Conservation (phyloP, 1,284 basidiomycete species). For the Ustilago loliicola region DNA sequence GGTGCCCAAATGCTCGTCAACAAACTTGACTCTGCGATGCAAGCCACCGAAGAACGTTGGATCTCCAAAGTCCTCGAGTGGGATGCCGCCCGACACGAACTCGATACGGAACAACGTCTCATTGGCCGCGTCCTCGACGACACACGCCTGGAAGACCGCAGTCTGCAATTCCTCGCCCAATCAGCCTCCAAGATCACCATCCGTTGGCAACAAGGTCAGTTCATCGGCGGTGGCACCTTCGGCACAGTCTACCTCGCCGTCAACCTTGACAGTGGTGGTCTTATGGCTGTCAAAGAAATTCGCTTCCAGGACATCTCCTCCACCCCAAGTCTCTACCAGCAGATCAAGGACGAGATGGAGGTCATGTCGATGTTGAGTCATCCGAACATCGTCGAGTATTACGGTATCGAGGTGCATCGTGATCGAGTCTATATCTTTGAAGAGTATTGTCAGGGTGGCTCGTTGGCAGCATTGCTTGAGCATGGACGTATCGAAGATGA, state of each 20-base stretch:
- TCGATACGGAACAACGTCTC: constrained; percentile 62
- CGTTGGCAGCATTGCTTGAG: constrained; percentile 88
- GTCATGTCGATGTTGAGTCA: constrained; percentile 99
- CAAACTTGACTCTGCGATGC: constrained; percentile 58
- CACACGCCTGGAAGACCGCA: constrained; percentile 67
- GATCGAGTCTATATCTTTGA: constrained; percentile 99
- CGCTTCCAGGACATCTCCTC: constrained; percentile 89
- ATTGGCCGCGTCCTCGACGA: constrained; percentile 69
- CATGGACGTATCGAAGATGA: constrained; percentile 97
- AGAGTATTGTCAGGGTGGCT: constrained; percentile 97
- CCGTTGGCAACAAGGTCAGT: constrained; percentile 97
- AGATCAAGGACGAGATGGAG: constrained; percentile 95
- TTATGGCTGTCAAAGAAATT: constrained; percentile 99
- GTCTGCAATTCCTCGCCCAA: constrained; percentile 64
- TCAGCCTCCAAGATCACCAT: constrained; percentile 89
- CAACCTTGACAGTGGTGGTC: constrained; percentile 93
- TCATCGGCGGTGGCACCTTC: constrained; percentile 97
- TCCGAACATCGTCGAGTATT: constrained; percentile 98
- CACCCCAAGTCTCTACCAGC: constrained; percentile 78
- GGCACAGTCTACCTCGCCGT: constrained; percentile 90
- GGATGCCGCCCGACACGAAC: constrained; percentile 61
- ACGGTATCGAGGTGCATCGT: constrained; percentile 98
- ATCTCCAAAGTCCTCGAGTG: constrained; percentile 59
- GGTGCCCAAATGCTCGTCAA: constrained; percentile 51
- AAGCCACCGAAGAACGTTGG: constrained; percentile 65